These are phyloP conservation scores for Aureobasidium sp. DNA, from an alignment of 2,329 filamentous ascomycete genomes.

Conservation along the genomic window DNA sequence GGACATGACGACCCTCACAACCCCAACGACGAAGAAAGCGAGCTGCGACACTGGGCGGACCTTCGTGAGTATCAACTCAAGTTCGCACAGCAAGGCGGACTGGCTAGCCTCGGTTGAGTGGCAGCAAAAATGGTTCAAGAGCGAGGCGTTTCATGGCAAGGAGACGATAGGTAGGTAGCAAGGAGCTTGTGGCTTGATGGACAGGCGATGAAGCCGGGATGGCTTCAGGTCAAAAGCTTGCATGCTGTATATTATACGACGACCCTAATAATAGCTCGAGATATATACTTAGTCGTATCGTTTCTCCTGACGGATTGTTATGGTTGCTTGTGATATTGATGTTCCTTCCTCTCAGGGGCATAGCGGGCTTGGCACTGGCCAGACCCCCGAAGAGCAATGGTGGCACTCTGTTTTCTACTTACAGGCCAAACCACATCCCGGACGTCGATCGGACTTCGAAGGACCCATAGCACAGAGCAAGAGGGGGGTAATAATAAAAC, in stretches of 20 bases:
- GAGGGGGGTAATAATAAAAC: not conserved
- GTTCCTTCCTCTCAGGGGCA: slow-evolving; percentile 5
- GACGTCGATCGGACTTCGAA: not conserved
- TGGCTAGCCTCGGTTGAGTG: slow-evolving; percentile 30
- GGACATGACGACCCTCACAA: slow-evolving; percentile 30
- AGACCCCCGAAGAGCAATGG: slow-evolving; percentile 11
- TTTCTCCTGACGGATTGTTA: not conserved
- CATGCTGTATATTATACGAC: slow-evolving; percentile 4
- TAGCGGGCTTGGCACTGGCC: slow-evolving; percentile 4
- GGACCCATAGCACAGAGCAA: not conserved
- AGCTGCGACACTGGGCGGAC: slow-evolving; percentile 71
- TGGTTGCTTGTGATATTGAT: not conserved
- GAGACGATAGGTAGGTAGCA: not conserved
- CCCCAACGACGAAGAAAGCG: slow-evolving; percentile 61
- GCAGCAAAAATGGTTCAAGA: not conserved
- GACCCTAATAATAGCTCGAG: not conserved
- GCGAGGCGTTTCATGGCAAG: not conserved
- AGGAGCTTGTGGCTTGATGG: not conserved
- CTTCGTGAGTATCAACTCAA: slow-evolving; percentile 70
- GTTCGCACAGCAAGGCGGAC: slow-evolving; percentile 60
- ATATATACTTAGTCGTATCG: not conserved
- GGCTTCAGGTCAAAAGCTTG: not conserved
- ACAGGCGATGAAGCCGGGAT: not conserved
- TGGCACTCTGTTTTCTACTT: not conserved
- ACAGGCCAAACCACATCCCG: not conserved